Percentiles rank a stretch among this genome's conserved stretches.
Conservation (phyloP, 768 basidiomycete species). For the Brasilioporus rufonigricans region DNA sequence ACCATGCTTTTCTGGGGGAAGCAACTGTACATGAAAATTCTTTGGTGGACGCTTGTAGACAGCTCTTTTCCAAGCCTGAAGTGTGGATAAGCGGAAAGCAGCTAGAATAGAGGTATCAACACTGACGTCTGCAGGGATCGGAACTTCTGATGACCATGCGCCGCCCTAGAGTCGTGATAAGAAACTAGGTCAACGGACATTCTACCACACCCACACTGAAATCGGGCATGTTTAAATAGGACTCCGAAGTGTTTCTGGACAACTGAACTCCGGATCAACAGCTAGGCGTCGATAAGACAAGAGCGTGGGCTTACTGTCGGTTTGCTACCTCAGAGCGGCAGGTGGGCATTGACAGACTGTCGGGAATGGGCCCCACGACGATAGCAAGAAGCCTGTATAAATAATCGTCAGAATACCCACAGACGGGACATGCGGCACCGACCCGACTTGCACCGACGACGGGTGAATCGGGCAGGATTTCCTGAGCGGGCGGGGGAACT, state of each 20-base stretch:
- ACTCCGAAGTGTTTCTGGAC: background rate
- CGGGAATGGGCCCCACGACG: background rate
- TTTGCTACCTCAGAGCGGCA: background rate
- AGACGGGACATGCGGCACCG: background rate
- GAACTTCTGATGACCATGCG: conserved; percentile 1
- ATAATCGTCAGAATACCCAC: background rate
- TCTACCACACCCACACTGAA: conserved; percentile 10
- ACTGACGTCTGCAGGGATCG: conserved; percentile 28
- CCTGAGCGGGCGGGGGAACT: too few species aligned
- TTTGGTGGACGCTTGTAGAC: conserved; percentile 58
- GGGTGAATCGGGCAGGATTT: too few species aligned
- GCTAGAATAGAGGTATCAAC: background rate
- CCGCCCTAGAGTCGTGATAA: conserved; percentile 8
- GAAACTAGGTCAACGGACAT: background rate
- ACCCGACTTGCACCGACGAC: background rate
- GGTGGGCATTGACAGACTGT: too few species aligned
- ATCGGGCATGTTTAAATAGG: conserved; percentile 3
- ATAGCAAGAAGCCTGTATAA: background rate
- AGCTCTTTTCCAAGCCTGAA: conserved; percentile 61
- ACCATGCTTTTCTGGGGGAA: conserved; percentile 60
- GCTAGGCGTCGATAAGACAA: background rate
- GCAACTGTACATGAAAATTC: conserved; percentile 56
- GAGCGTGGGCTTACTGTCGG: conserved; percentile 1
- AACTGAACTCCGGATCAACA: conserved; percentile 3
- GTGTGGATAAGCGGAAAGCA: background rate